Evolutionary conservation across 495 filamentous ascomycete genomes (phyloP), one percentile per base, ranked within the genome.

Genomic region (Podospora tetraspora): DNA sequence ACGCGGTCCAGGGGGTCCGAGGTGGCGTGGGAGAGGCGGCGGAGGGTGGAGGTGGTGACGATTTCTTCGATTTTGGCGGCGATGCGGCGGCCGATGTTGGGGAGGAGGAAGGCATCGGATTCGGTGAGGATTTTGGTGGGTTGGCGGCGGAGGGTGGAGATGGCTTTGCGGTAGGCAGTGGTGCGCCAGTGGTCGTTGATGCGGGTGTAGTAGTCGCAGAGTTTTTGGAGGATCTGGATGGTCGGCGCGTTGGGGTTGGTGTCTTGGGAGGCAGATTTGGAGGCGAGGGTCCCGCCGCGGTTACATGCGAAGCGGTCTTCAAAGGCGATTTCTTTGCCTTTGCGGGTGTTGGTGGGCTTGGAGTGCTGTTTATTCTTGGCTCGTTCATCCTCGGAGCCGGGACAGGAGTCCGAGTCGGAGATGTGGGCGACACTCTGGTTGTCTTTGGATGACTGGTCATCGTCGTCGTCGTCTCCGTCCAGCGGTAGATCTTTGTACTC

Each of bases 51-150:
- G 0, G 94, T 97, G 32, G 66, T 77, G 61, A 79, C 92, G 61
- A 97, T 97, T 74, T 99, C 95, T 73, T 96, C 90, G 66, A 99
- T 97, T 73, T 97, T 97, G 57, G 84, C 82, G 0, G 95, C 95
- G 19, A 99, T 76, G 12, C 92, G 86, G 9, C 80, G 65, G 32
- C 95, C 95, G 69, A 99, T 90, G 65, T 86, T 85, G 1, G 89
- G 87, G 3, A 97, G 84, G 8, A 75, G 72, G 22, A 80, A 77
- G 0, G 95, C 95, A 78, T 96, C 85, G 30, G 87, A 81, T 60
- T 84, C 85, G 13, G 89, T 92, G 11, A 73, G 79, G 68, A 97
- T 88, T 72, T 87, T 90, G 65, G 78, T 80, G 0, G 78, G 73
- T 68, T 96, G 92, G 27, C 85, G 87, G 19, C 85, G 84, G 52